Evolutionary conservation across 495 filamentous ascomycete species (phyloP).

Genomic region (Cercophora scortea): DNA sequence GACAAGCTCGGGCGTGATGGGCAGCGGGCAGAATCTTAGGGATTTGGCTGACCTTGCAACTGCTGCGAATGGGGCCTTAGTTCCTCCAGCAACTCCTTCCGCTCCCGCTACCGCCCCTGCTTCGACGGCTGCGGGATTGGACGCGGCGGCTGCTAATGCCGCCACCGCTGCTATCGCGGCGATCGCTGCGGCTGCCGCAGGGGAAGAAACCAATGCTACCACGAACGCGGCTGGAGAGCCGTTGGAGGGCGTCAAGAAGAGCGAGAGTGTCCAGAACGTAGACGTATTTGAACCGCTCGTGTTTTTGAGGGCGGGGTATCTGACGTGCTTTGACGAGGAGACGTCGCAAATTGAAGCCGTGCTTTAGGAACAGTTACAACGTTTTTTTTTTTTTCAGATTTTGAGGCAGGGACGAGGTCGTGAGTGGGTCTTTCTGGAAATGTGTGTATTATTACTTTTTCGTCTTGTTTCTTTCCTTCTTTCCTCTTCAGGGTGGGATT

Average conservation of each 20-base stretch:
- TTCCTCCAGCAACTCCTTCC: too few species aligned
- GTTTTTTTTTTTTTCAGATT: too few species aligned
- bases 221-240: neutral
- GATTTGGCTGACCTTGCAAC: conserved; percentile 59
- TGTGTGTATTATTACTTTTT: too few species aligned
- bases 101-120: neutral
- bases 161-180: neutral
- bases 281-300: conserved; percentile 1
- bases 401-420: too few species aligned
- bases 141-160: neutral
- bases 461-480: too few species aligned
- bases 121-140: neutral
- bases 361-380: too few species aligned
- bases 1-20: conserved; percentile 3
- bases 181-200: neutral
- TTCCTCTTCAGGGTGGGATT: too few species aligned
- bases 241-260: neutral
- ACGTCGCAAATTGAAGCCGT: neutral
- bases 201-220: neutral
- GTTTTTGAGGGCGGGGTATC: conserved; percentile 10
- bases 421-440: too few species aligned
- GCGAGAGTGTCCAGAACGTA: neutral
- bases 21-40: conserved; percentile 32
- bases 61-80: conserved; percentile 15
- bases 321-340: conserved; percentile 7